These are phyloP conservation scores for Stagonosporopsis tanaceti DNA, from an alignment of 2,329 filamentous ascomycete species.

Conservation along the genomic window DNA sequence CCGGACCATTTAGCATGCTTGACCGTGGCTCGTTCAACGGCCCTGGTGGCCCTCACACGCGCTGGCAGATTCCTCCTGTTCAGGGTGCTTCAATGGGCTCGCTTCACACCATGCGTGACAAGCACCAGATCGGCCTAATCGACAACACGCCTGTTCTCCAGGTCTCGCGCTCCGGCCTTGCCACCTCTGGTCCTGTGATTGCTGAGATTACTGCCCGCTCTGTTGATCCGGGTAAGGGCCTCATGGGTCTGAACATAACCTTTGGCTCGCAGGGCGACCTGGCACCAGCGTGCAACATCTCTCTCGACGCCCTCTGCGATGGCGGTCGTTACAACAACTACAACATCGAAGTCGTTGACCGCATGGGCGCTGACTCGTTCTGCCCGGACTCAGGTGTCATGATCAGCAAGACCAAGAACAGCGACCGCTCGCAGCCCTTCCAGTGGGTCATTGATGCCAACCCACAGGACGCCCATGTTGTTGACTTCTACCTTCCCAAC, in stretches of 20 bases:
- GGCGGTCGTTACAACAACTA: conserved; percentile 61
- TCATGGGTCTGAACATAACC: conserved; percentile 59
- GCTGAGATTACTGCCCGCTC: conserved; percentile 59
- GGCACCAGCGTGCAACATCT: conserved; percentile 55
- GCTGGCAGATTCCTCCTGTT: conserved; percentile 61
- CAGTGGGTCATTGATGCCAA: conserved; percentile 65
- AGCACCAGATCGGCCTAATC: conserved; percentile 60
- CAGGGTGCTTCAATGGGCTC: conserved; percentile 61
- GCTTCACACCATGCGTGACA: conserved; percentile 63
- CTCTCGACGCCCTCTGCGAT: conserved; percentile 59
- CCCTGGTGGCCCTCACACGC: conserved; percentile 61
- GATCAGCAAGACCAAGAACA: conserved; percentile 62
- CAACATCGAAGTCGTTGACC: conserved; percentile 62
- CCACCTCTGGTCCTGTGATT: conserved; percentile 55
- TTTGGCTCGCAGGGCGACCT: conserved; percentile 54
- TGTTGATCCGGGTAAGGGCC: conserved; percentile 51
- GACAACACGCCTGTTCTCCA: conserved; percentile 55
- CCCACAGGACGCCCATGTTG: conserved; percentile 60
- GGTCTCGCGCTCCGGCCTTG: conserved; percentile 55
- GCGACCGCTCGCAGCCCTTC: conserved; percentile 55
- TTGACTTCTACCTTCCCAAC: conserved; percentile 61
- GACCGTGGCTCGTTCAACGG: conserved; percentile 62
- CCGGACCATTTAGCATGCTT: conserved; percentile 63
- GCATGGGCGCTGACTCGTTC: conserved; percentile 64
- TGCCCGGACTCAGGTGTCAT: conserved; percentile 61